Conservation (phyloP, 352 stramenopile genomes). For the Phytophthora pluvialis region DNA sequence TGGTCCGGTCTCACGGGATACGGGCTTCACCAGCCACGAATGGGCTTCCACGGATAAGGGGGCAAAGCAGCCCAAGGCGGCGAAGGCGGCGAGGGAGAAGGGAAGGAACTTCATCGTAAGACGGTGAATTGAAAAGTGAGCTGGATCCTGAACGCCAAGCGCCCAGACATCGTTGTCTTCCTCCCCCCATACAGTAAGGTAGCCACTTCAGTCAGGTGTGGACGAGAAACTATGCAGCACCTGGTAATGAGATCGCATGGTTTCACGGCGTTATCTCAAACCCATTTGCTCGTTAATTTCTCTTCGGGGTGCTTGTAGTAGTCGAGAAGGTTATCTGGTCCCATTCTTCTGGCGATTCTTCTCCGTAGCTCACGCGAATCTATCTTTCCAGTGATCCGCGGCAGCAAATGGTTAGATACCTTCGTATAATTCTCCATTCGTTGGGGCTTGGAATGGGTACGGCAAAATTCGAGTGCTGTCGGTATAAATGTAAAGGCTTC, state of each 20-base stretch:
- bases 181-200: constrained; percentile 1
- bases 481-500: neutral
- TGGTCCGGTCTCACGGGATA: constrained; percentile 44
- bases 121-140: constrained; percentile 25
- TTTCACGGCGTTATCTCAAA: constrained; percentile 19
- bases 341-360: constrained; percentile 11
- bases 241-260: constrained; percentile 11
- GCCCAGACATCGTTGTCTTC: neutral
- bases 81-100: neutral
- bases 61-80: constrained; percentile 4
- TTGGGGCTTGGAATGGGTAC: neutral
- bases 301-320: neutral
- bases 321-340: constrained; percentile 3
- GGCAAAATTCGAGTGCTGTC: neutral
- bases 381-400: constrained; percentile 10
- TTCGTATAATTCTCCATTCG: constrained; percentile 10
- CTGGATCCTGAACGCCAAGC: neutral
- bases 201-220: constrained; percentile 18
- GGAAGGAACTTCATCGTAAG: constrained; percentile 30
- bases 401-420: constrained; percentile 30
- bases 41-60: constrained; percentile 33
- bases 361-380: neutral
- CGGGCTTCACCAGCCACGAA: constrained; percentile 53
- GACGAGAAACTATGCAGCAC: constrained; percentile 2
- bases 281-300: constrained; percentile 17